These are phyloP conservation scores for Nicotiana undulata DNA, from an alignment of 257 asterid genomes.

Conservation along the genomic window DNA sequence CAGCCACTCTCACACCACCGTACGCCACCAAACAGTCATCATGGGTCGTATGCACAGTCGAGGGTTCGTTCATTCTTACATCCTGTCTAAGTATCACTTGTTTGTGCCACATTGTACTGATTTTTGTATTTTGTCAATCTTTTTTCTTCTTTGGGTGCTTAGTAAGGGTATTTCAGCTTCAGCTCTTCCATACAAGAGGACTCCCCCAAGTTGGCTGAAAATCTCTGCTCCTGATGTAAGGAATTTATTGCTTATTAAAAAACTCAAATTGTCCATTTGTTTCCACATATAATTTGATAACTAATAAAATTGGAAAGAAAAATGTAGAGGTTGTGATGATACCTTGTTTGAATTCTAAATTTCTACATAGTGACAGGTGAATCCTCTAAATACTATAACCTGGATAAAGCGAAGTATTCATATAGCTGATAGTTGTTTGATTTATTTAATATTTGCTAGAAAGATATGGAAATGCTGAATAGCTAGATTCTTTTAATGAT, in stretches of 20 bases:
- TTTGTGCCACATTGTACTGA: background rate
- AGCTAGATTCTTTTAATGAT: background rate
- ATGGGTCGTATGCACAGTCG: slow-evolving; percentile 93
- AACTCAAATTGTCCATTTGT: background rate
- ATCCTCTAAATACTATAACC: background rate
- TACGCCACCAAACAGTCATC: slow-evolving; percentile 6
- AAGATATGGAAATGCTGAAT: background rate
- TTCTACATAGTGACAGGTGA: background rate
- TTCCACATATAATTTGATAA: background rate
- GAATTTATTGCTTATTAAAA: background rate
- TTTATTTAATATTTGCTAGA: background rate
- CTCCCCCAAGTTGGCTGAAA: slow-evolving; percentile 83
- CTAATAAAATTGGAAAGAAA: background rate
- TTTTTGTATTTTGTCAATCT: background rate
- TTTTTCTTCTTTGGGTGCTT: slow-evolving; percentile 7
- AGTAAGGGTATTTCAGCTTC: slow-evolving; percentile 88
- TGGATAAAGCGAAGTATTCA: background rate
- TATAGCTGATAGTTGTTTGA: background rate
- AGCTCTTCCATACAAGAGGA: slow-evolving; percentile 83
- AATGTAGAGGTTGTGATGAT: background rate
- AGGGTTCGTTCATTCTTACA: slow-evolving; percentile 33
- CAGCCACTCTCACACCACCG: background rate
- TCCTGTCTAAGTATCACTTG: background rate
- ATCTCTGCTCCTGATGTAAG: slow-evolving; percentile 37
- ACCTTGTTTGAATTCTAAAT: background rate